phyloP scores from a whole-genome alignment of 1,284 basidiomycete genomes.

The Ganoderma boninense region DNA sequence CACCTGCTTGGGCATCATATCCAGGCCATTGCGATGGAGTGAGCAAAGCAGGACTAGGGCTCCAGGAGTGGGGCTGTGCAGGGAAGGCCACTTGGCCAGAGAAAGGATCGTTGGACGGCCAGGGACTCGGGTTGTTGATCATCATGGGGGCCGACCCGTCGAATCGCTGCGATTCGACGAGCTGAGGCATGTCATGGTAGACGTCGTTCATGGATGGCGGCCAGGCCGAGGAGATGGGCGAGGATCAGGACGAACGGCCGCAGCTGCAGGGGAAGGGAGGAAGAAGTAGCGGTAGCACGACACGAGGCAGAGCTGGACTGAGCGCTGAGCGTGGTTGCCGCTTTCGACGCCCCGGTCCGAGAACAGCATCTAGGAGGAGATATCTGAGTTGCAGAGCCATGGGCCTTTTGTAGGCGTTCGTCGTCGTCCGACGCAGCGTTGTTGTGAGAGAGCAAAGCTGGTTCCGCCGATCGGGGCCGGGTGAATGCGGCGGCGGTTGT shows the following conservation, averaged over 20 bases:
- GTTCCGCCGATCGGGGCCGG: neutral
- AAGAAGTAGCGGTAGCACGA: constrained; percentile 11
- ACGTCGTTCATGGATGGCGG: constrained; percentile 19
- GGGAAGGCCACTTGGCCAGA: constrained; percentile 4
- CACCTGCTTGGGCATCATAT: constrained; percentile 11
- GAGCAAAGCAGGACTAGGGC: neutral
- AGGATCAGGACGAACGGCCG: constrained; percentile 26
- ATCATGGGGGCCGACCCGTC: constrained; percentile 16
- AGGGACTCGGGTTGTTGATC: constrained; percentile 8
- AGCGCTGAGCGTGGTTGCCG: constrained; percentile 20
- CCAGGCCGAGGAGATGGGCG: constrained; percentile 20
- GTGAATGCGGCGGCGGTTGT: neutral
- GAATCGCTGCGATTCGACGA: constrained; percentile 20
- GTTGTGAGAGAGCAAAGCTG: neutral
- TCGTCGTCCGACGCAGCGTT: constrained; percentile 4
- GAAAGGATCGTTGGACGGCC: constrained; percentile 8
- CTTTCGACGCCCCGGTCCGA: constrained; percentile 20
- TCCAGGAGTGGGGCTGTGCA: constrained; percentile 16
- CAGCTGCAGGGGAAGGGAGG: neutral
- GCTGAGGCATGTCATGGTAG: constrained; percentile 26
- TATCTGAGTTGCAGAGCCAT: neutral
- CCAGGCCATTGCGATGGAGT: constrained; percentile 8
- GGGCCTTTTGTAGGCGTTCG: constrained; percentile 1
- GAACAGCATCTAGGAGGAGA: neutral
- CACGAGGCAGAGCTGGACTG: constrained; percentile 26